phyloP scores from a whole-genome alignment of 768 basidiomycete genomes.

The Phlebiopsis flavidoalba region DNA sequence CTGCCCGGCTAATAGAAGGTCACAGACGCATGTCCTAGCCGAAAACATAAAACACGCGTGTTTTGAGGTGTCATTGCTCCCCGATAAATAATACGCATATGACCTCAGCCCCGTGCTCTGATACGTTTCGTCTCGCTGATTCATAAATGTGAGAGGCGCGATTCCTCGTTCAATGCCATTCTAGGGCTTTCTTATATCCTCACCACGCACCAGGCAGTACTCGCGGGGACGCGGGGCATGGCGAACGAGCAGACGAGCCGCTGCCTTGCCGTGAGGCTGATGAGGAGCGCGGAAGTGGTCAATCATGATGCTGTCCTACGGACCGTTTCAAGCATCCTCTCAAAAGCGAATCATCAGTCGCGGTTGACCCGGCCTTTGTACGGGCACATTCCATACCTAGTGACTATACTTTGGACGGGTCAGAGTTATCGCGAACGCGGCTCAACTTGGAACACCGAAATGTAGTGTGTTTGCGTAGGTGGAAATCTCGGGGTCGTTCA shows the following conservation, averaged over 20 bases:
- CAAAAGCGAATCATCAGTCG: slow-evolving; percentile 50
- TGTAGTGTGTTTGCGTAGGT: slow-evolving; percentile 69
- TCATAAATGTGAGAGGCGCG: not conserved
- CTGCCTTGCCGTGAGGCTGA: slow-evolving; percentile 16
- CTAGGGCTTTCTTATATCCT: not conserved
- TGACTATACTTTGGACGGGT: slow-evolving; percentile 27
- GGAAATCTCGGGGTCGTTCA: slow-evolving; percentile 64
- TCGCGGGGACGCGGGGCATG: slow-evolving; percentile 12
- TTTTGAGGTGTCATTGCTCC: too few relatives aligned
- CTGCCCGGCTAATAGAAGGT: too few relatives aligned
- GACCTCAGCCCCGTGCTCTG: too few relatives aligned
- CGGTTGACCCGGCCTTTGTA: slow-evolving; percentile 54
- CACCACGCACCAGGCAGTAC: not conserved
- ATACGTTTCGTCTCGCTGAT: not conserved
- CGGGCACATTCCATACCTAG: slow-evolving; percentile 62
- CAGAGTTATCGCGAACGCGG: not conserved
- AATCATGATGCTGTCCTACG: slow-evolving; percentile 40
- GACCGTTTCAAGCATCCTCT: slow-evolving; percentile 47
- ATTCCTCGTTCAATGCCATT: not conserved
- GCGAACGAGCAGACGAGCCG: slow-evolving; percentile 24
- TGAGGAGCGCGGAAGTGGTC: slow-evolving; percentile 3
- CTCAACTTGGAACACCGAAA: not conserved
- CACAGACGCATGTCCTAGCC: too few relatives aligned
- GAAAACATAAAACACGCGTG: too few relatives aligned
- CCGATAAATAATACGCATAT: too few relatives aligned